A percentile compares a stretch with the other conserved stretches of the same genome.
These are phyloP conservation scores for Pleurotus eryngii DNA, from an alignment of 768 basidiomycete species.

Conservation along the genomic window DNA sequence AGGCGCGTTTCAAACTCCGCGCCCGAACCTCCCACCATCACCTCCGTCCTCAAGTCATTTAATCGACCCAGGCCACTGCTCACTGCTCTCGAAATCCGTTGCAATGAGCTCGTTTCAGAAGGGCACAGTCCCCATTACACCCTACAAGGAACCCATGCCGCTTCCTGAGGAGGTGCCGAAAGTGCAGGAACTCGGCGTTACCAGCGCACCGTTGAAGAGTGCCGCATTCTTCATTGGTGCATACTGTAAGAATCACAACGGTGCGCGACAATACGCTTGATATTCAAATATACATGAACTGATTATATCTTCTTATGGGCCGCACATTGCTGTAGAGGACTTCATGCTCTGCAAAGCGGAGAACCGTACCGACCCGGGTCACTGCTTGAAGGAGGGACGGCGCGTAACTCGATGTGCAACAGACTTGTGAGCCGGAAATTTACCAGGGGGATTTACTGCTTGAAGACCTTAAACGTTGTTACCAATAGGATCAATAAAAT, in stretches of 20 bases:
- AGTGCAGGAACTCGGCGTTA: conserved; percentile 84
- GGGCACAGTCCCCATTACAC: conserved; percentile 42
- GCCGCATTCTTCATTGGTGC: conserved; percentile 97
- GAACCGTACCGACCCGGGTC: conserved; percentile 74
- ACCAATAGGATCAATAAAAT: conserved; percentile 80
- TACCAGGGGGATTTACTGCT: not conserved
- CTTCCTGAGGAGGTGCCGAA: conserved; percentile 64
- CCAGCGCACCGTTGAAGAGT: conserved; percentile 92
- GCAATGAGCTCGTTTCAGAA: conserved; percentile 54
- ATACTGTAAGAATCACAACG: conserved; percentile 95
- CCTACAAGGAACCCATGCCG: conserved; percentile 64
- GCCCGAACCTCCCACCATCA: conserved; percentile 3
- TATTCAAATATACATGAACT: conserved; percentile 1
- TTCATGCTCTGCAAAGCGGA: conserved; percentile 98
- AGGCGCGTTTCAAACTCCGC: conserved; percentile 4
- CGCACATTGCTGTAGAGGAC: conserved; percentile 53
- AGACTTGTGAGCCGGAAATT: conserved; percentile 67
- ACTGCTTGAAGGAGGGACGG: conserved; percentile 94
- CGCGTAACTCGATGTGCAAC: conserved; percentile 94
- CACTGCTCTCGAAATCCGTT: conserved; percentile 10
- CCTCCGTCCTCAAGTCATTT: conserved; percentile 20
- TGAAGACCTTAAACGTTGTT: not conserved
- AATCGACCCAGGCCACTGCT: not conserved
- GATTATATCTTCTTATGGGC: conserved; percentile 3
- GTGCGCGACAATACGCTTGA: conserved; percentile 41